Conservation (phyloP, 2,329 filamentous ascomycete genomes). For the Epichloe gansuensis region DNA sequence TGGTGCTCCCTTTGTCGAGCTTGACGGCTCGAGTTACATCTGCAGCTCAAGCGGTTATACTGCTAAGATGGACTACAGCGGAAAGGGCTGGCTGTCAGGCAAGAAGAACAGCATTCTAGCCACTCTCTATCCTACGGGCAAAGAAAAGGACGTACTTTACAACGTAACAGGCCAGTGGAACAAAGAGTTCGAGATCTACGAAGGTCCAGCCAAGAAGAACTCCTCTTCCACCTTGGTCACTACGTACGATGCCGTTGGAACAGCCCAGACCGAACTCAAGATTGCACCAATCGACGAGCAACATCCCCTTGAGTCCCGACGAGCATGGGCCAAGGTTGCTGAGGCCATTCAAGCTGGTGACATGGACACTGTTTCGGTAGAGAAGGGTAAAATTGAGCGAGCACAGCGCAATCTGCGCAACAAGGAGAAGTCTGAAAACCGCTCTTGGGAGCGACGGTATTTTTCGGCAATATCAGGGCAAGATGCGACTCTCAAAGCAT, state of each 20-base stretch:
- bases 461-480: constrained; percentile 45
- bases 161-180: constrained; percentile 87
- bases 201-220: constrained; percentile 43
- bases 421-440: constrained; percentile 61
- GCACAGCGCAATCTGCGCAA: constrained; percentile 64
- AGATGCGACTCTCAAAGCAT: constrained; percentile 31
- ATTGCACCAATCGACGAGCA: constrained; percentile 65
- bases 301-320: constrained; percentile 74
- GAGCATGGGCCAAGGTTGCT: constrained; percentile 80
- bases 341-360: constrained; percentile 68
- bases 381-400: constrained; percentile 86
- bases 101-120: constrained; percentile 90
- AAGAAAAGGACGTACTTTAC: constrained; percentile 64
- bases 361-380: constrained; percentile 63
- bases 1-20: constrained; percentile 77
- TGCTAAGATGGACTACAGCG: constrained; percentile 82
- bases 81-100: constrained; percentile 86
- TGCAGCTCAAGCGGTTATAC: constrained; percentile 76
- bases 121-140: constrained; percentile 54
- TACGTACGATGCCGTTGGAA: constrained; percentile 44
- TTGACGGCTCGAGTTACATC: constrained; percentile 77
- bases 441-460: constrained; percentile 72
- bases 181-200: constrained; percentile 64
- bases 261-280: constrained; percentile 51
- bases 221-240: constrained; percentile 38